phyloP scores from a whole-genome alignment of 2,329 filamentous ascomycete species.

The Ophidiomyces ophidiicola region DNA sequence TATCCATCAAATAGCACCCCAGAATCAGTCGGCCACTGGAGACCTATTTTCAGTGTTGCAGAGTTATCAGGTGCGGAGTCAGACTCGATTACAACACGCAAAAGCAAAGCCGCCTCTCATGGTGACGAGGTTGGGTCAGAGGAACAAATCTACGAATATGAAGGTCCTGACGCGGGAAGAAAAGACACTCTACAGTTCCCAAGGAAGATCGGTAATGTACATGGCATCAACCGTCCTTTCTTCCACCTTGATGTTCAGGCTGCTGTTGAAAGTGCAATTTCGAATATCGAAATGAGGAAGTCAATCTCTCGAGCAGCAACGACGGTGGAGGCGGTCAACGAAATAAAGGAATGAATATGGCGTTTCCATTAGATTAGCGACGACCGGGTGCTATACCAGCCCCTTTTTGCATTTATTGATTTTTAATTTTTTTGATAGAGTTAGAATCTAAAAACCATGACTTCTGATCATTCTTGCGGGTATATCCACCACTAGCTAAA shows the following conservation, averaged over 20 bases:
- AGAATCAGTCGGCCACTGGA: conserved; percentile 13
- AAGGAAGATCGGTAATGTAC: conserved; percentile 9
- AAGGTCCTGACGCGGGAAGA: background rate
- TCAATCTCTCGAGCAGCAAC: background rate
- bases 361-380: no score
- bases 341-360: conserved; percentile 3
- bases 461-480: no score
- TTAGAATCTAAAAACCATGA: no score
- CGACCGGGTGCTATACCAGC: no score
- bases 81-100: background rate
- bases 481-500: no score
- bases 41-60: conserved; percentile 14
- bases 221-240: conserved; percentile 13
- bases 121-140: background rate
- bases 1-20: conserved; percentile 21
- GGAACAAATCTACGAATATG: background rate
- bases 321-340: background rate
- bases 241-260: conserved; percentile 13
- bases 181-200: conserved; percentile 6
- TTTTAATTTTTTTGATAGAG: no score
- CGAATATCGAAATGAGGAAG: conserved; percentile 10
- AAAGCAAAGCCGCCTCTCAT: background rate
- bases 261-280: conserved; percentile 13
- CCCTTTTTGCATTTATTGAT: no score
- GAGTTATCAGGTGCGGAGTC: conserved; percentile 7